Percentiles rank a stretch among this genome's conserved stretches.
Evolutionary conservation across 2,329 filamentous ascomycete genomes (phyloP).

Genomic region (Beauveria sp.): DNA sequence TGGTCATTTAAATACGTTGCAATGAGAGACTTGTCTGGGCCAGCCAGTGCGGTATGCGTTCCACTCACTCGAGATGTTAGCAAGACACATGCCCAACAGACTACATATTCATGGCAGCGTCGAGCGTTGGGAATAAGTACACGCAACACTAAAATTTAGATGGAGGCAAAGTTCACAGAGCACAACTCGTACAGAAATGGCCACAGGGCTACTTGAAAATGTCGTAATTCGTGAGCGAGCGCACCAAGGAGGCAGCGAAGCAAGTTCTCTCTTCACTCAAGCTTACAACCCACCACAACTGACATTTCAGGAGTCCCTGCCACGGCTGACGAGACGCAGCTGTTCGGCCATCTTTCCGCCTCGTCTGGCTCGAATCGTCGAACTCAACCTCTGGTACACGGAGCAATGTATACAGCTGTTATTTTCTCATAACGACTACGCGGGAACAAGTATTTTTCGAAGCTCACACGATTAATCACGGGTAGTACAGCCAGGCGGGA

Average conservation of each 20-base stretch:
- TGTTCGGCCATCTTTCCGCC: background rate
- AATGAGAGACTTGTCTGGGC: background rate
- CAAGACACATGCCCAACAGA: background rate
- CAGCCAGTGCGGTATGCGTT: background rate
- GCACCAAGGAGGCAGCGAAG: background rate
- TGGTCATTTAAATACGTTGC: background rate
- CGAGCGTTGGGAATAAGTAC: too few species aligned
- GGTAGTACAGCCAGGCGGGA: background rate
- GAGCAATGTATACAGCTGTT: background rate
- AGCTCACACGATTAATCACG: background rate
- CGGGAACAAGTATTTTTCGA: background rate
- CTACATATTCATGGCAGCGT: too few species aligned
- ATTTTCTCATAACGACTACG: background rate
- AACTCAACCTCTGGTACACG: background rate
- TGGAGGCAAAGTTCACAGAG: background rate
- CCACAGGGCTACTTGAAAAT: background rate
- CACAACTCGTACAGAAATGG: background rate
- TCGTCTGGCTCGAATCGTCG: background rate
- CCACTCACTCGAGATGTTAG: background rate
- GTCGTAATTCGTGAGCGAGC: background rate
- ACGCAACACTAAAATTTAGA: too few species aligned
- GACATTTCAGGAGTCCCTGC: background rate
- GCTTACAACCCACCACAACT: background rate
- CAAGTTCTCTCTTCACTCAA: background rate
- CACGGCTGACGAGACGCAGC: background rate